phyloP scores from a whole-genome alignment of 306 rosid genomes.

The Purshia tridentata region DNA sequence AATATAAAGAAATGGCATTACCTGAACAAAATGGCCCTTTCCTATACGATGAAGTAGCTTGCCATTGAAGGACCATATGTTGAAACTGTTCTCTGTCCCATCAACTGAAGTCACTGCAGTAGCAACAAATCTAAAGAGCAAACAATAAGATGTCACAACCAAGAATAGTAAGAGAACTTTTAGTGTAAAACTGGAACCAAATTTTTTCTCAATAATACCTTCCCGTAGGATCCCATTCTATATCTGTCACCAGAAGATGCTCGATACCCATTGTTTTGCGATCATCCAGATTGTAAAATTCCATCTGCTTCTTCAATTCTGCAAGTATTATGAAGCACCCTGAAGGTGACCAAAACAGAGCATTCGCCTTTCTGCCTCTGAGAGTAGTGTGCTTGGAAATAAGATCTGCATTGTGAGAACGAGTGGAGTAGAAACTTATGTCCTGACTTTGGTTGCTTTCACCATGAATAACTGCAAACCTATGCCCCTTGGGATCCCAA shows the following conservation, averaged over 20 bases:
- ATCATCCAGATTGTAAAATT: slow-evolving; percentile 77
- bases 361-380: slow-evolving; percentile 79
- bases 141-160: slow-evolving; percentile 1
- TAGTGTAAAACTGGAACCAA: background rate
- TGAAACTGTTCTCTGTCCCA: slow-evolving; percentile 95
- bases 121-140: slow-evolving; percentile 67
- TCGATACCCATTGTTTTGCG: slow-evolving; percentile 81
- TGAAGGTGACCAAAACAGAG: slow-evolving; percentile 83
- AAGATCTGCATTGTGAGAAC: slow-evolving; percentile 58
- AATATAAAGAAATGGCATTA: slow-evolving; percentile 9
- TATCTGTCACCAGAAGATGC: slow-evolving; percentile 77
- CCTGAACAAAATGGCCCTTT: slow-evolving; percentile 92
- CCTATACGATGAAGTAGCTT: slow-evolving; percentile 71
- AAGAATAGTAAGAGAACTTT: background rate
- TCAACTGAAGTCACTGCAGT: slow-evolving; percentile 88
- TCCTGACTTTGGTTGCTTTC: slow-evolving; percentile 82
- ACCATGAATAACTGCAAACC: slow-evolving; percentile 80
- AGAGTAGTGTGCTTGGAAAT: slow-evolving; percentile 74
- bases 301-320: slow-evolving; percentile 72
- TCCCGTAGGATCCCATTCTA: slow-evolving; percentile 95
- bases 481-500: slow-evolving; percentile 94
- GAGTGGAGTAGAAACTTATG: slow-evolving; percentile 68
- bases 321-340: slow-evolving; percentile 76
- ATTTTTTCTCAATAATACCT: slow-evolving; percentile 40
- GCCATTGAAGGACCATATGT: slow-evolving; percentile 89